A percentile compares a stretch with the other conserved stretches of the same genome.
Conservation (phyloP, 2,329 filamentous ascomycete species). For the Aspergillus phoenicis region DNA sequence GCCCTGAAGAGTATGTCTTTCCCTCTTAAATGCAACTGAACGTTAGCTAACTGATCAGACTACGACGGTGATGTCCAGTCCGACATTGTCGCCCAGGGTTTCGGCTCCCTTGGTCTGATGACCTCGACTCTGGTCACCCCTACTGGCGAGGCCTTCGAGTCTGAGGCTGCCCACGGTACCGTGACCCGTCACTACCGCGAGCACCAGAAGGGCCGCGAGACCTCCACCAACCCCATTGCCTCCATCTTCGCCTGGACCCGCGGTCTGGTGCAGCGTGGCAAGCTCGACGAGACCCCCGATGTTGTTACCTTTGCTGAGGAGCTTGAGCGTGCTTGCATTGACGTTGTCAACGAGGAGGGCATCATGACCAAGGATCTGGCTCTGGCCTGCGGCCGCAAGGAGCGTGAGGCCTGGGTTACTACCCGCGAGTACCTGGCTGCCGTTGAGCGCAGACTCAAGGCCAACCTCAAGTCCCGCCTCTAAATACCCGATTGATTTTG, state of each 20-base stretch:
- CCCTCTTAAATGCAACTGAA: not conserved
- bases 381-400: constrained; percentile 88
- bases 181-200: constrained; percentile 98
- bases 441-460: constrained; percentile 87
- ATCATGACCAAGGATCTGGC: constrained; percentile 99
- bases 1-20: constrained; percentile 83
- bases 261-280: constrained; percentile 87
- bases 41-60: constrained; percentile 57
- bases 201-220: constrained; percentile 97
- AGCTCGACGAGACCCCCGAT: constrained; percentile 90
- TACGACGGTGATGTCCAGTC: constrained; percentile 99
- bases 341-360: constrained; percentile 89
- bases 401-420: constrained; percentile 82
- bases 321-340: constrained; percentile 89
- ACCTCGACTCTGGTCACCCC: constrained; percentile 96
- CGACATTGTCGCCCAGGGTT: constrained; percentile 96
- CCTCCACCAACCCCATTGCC: constrained; percentile 97
- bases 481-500: constrained; percentile 27
- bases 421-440: constrained; percentile 89
- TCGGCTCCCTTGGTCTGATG: constrained; percentile 97
- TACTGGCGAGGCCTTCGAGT: constrained; percentile 95
- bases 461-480: constrained; percentile 56
- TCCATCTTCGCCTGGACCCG: constrained; percentile 99
- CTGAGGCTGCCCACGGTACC: constrained; percentile 96
- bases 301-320: constrained; percentile 87